Conservation (phyloP, 306 rosid genomes). For the Comarum palustre region DNA sequence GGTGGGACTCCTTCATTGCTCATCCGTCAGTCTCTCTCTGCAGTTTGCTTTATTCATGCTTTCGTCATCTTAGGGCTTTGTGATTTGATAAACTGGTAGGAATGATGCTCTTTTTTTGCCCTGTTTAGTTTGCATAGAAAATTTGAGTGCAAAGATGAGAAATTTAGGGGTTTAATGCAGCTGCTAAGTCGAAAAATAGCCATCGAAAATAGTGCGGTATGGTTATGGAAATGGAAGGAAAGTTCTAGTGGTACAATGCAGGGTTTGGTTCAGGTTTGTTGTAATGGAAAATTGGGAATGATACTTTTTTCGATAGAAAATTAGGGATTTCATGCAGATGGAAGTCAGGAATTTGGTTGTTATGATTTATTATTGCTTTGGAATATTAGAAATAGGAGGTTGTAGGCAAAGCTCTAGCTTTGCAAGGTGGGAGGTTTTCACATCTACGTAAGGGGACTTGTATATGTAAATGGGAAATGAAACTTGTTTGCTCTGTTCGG, state of each 20-base stretch:
- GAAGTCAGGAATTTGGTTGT: not conserved
- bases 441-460: not conserved
- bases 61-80: too few species aligned
- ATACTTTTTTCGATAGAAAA: not conserved
- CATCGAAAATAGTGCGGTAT: not conserved
- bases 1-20: slow-evolving; percentile 82
- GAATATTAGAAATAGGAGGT: not conserved
- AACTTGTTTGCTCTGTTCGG: not conserved
- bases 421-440: not conserved
- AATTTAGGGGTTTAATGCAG: not conserved
- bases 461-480: not conserved
- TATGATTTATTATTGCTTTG: not conserved
- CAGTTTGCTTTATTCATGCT: not conserved
- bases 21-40: slow-evolving; percentile 53
- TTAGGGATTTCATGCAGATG: not conserved
- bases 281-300: not conserved
- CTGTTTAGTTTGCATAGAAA: not conserved
- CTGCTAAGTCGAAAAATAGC: not conserved
- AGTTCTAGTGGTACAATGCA: not conserved
- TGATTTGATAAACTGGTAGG: too few species aligned
- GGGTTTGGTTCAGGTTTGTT: not conserved
- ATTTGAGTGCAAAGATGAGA: not conserved
- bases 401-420: not conserved
- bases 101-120: too few species aligned
- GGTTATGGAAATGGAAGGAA: not conserved